Evolutionary conservation across 75 land plant species (phyloP), one percentile per base, ranked within the genome.

Genomic region (Picea sitchensis): DNA sequence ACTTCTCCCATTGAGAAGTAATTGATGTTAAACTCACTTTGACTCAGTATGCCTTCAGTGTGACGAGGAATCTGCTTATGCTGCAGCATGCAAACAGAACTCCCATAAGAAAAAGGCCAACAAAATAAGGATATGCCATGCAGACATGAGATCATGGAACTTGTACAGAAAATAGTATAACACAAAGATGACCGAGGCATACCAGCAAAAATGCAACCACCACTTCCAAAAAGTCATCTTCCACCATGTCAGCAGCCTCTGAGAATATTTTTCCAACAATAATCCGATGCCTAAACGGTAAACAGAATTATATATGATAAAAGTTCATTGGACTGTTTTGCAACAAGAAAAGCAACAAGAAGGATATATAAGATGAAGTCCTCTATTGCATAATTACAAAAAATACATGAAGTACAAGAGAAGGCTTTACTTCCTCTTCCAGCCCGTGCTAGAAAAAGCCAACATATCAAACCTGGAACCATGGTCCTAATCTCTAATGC

Each of bases 11-110:
- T 79, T 4, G 88, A 77, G 36, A 84, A 86, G 32, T 86, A 86
- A 72, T 86, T 86, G 77, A 86, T 86, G 78, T 86, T 86, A 81
- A 86, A 86, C 61, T 80, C 85, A 64, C 57, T 76, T 41, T 64
- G 61, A 15, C 62, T 61, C 61, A 84, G 79, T 59, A 86, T 63
- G 38, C 88, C 88, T 51, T 86, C 88, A 12, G 88, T 86, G 64
- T 84, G 88, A 73, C 88, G 87, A 18, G 82, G 88, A 9, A 84
- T 59, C 36, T 84, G 77, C 82, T 86, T 84, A 61, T 84, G 60
- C 88, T 86, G 88, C 21, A 51, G 88, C 21, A 51, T 61, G 51
- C 75, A 82, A 79, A 36, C 36, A 41, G 20, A 65, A 26, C 15
- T 56, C n/a, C 8, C 61, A 60, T 34, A 38, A 41, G 41, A 75